Conservation (phyloP, 2,329 filamentous ascomycete species). For the Colletotrichum sp. region DNA sequence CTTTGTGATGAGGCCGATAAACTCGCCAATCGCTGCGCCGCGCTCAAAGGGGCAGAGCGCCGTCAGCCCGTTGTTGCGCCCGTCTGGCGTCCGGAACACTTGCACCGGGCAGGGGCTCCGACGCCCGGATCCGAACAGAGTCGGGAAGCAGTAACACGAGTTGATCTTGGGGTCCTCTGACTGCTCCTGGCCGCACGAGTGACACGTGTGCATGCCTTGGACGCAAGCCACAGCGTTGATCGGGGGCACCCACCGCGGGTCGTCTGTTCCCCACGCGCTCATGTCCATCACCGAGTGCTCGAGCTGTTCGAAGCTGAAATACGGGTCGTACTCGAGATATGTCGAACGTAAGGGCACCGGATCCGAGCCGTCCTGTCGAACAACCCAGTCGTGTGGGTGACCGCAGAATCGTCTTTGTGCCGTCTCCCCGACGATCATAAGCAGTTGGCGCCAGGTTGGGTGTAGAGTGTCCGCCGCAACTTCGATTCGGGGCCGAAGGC, state of each 20-base stretch:
- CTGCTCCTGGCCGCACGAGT: slow-evolving; percentile 51
- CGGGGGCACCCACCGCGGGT: slow-evolving; percentile 49
- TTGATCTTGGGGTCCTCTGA: slow-evolving; percentile 54
- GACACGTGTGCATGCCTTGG: slow-evolving; percentile 35
- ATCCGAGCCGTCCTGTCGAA: slow-evolving; percentile 42
- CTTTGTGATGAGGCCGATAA: slow-evolving; percentile 59
- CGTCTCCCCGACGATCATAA: slow-evolving; percentile 49
- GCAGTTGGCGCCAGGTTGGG: slow-evolving; percentile 56
- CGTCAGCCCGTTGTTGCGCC: slow-evolving; percentile 59
- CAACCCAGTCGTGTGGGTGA: slow-evolving; percentile 58
- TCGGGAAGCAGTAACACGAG: slow-evolving; percentile 57
- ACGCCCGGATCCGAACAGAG: slow-evolving; percentile 46
- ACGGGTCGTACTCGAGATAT: slow-evolving; percentile 50
- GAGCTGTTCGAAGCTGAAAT: slow-evolving; percentile 53
- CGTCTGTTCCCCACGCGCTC: slow-evolving; percentile 50
- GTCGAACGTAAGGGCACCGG: slow-evolving; percentile 49
- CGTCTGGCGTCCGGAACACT: slow-evolving; percentile 55
- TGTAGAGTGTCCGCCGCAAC: slow-evolving; percentile 58
- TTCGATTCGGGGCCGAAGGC: slow-evolving; percentile 52
- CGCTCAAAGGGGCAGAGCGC: slow-evolving; percentile 53
- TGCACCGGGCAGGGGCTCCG: slow-evolving; percentile 46
- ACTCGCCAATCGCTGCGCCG: slow-evolving; percentile 59
- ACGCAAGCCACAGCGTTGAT: slow-evolving; percentile 28
- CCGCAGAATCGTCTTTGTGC: slow-evolving; percentile 45
- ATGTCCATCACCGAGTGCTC: slow-evolving; percentile 55